Percentiles rank a stretch among this genome's conserved stretches.
Evolutionary conservation across 495 filamentous ascomycete species (phyloP).

Genomic region (Penicillium chermesinum): DNA sequence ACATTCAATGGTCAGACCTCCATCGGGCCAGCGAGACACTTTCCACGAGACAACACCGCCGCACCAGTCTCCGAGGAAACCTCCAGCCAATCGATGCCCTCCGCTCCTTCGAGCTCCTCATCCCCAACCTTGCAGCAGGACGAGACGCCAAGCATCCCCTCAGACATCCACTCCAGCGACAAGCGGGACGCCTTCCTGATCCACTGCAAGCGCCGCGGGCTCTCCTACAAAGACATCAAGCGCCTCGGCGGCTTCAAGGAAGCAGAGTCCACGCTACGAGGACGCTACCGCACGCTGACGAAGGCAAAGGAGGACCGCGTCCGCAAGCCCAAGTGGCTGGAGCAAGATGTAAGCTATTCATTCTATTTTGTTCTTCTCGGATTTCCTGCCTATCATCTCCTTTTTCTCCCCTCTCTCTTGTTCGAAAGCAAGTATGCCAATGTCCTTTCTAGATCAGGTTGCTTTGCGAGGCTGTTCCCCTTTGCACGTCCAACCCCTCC

Average conservation of each 20-base stretch:
- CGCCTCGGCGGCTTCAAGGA: constrained; percentile 59
- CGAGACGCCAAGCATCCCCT: too few species aligned
- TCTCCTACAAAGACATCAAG: constrained; percentile 79
- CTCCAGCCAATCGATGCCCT: too few species aligned
- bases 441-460: constrained; percentile 24
- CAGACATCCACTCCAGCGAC: constrained; percentile 20
- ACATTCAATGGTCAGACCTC: too few species aligned
- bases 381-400: too few species aligned
- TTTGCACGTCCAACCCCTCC: too few species aligned
- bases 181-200: constrained; percentile 62
- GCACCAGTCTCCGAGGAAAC: too few species aligned
- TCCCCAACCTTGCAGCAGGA: too few species aligned
- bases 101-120: too few species aligned
- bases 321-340: constrained; percentile 71
- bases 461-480: constrained; percentile 30
- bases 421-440: not conserved
- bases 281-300: constrained; percentile 71
- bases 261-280: constrained; percentile 83
- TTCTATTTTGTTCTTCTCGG: too few species aligned
- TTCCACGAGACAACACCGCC: too few species aligned
- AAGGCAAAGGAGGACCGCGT: constrained; percentile 70
- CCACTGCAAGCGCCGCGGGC: constrained; percentile 53
- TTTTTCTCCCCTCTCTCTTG: not conserved
- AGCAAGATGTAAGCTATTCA: constrained; percentile 62
- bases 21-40: too few species aligned